Evolutionary conservation across 1,139 yeast genomes (phyloP), one percentile per base, ranked within the genome.

Genomic region (Pichia sp.): DNA sequence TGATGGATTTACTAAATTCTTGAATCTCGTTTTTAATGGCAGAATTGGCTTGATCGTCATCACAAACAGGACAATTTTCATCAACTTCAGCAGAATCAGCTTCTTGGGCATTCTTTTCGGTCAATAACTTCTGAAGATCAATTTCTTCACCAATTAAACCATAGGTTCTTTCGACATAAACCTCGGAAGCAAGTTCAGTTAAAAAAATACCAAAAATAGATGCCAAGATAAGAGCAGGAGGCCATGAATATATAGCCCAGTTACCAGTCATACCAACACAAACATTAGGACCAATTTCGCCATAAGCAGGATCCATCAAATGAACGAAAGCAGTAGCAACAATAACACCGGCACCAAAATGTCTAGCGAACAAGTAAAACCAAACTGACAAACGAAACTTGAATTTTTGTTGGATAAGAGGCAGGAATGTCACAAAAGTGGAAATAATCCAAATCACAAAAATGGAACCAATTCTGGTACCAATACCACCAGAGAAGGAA

Each of bases 341-440:
- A 58, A 88, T 88, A 43, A 88, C 96, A 43, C 97, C 97, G 1
- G 95, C 82, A 49, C 97, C 97, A 61, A 88, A 87, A 67, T 76
- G 85, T 58, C 85, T 85, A 45, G 88, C 85, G 39, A 81, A 65
- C 57, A 84, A 77, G 58, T 79, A 86, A 46, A 80, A 73, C 77
- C 79, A 72, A 23, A 59, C 3, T 82, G 88, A 53, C 81, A 57
- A 50, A 72, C 66, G 40, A 80, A 65, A 54, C 69, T 69, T 4
- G 79, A 74, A 57, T 72, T 73, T 51, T 65, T 68, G 28, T 1
- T 83, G 69, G 33, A 81, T 56, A 4, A 81, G 58, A 4, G 87
- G 87, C 61, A 81, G 72, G 50, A 75, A 72, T 0, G 81, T 71
- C 26, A 81, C 84, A 44, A 78, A 61, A 1, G 75, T 68, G 2